Evolutionary conservation across 352 stramenopile species (phyloP).

Genomic region (Globisporangium splendens): DNA sequence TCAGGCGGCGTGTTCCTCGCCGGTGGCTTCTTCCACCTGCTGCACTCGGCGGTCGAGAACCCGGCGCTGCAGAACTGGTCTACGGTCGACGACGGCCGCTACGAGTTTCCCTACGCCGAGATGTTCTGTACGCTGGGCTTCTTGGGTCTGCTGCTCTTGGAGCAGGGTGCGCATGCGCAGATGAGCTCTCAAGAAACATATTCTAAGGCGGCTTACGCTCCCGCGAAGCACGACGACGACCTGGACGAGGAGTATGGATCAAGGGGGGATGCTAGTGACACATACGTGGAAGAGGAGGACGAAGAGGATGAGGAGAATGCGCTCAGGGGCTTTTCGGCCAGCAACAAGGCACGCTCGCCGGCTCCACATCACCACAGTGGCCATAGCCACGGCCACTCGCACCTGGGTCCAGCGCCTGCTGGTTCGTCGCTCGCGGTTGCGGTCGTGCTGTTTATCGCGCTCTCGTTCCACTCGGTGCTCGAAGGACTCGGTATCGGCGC

Average conservation of each 20-base stretch:
- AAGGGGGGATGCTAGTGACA: slow-evolving; percentile 29
- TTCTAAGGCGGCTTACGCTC: slow-evolving; percentile 11
- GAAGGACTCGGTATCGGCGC: slow-evolving; percentile 75
- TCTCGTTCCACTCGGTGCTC: slow-evolving; percentile 81
- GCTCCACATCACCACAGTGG: slow-evolving; percentile 1
- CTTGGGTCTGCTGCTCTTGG: slow-evolving; percentile 57
- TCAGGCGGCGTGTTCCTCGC: slow-evolving; percentile 76
- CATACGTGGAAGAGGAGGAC: slow-evolving; percentile 43
- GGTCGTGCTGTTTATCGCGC: slow-evolving; percentile 68
- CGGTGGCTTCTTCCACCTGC: slow-evolving; percentile 73
- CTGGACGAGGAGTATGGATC: slow-evolving; percentile 33
- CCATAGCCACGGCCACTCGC: slow-evolving; percentile 28
- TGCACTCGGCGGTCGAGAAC: slow-evolving; percentile 73
- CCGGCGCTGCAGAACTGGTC: slow-evolving; percentile 60
- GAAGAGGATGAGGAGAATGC: slow-evolving; percentile 28
- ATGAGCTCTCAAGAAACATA: slow-evolving; percentile 16
- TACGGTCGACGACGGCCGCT: slow-evolving; percentile 51
- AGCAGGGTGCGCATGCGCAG: slow-evolving; percentile 55
- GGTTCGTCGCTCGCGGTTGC: slow-evolving; percentile 47
- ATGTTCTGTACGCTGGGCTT: slow-evolving; percentile 79
- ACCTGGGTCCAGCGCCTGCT: slow-evolving; percentile 21
- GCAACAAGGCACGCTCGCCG: slow-evolving; percentile 3
- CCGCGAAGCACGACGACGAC: slow-evolving; percentile 26
- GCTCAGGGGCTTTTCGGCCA: slow-evolving; percentile 10
- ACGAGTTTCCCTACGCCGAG: slow-evolving; percentile 74